phyloP scores from a whole-genome alignment of 2,329 filamentous ascomycete species.

The Phialocephala subalpina region DNA sequence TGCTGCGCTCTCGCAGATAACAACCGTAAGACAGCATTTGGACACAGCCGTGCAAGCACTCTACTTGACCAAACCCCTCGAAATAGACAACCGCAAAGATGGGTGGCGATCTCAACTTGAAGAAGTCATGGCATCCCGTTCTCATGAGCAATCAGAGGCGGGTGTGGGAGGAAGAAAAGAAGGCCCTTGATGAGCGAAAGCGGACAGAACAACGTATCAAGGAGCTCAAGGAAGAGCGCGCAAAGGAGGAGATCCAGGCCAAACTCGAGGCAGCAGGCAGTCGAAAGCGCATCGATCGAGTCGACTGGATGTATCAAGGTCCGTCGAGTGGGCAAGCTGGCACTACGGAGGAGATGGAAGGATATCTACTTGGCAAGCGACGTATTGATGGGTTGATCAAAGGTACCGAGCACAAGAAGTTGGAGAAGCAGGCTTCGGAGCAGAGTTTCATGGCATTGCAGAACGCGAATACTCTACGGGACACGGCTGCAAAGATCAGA shows the following conservation, averaged over 20 bases:
- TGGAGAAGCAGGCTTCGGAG: conserved; percentile 76
- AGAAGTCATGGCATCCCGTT: conserved; percentile 94
- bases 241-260: conserved; percentile 88
- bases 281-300: conserved; percentile 78
- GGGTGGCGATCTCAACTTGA: conserved; percentile 95
- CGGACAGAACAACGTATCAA: conserved; percentile 90
- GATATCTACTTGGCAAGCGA: conserved; percentile 90
- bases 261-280: conserved; percentile 91
- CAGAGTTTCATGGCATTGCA: conserved; percentile 68
- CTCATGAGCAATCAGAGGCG: conserved; percentile 89
- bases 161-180: conserved; percentile 92
- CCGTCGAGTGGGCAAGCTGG: conserved; percentile 80
- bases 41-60: neutral
- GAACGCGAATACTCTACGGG: conserved; percentile 76
- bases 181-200: conserved; percentile 93
- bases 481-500: conserved; percentile 85
- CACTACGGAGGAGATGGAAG: conserved; percentile 88
- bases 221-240: conserved; percentile 92
- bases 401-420: conserved; percentile 79
- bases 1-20: neutral
- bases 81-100: conserved; percentile 60
- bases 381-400: conserved; percentile 88
- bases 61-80: no score
- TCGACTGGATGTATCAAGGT: conserved; percentile 98
- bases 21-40: neutral